Conservation (phyloP, 306 rosid genomes). For the Medicago truncatula region DNA sequence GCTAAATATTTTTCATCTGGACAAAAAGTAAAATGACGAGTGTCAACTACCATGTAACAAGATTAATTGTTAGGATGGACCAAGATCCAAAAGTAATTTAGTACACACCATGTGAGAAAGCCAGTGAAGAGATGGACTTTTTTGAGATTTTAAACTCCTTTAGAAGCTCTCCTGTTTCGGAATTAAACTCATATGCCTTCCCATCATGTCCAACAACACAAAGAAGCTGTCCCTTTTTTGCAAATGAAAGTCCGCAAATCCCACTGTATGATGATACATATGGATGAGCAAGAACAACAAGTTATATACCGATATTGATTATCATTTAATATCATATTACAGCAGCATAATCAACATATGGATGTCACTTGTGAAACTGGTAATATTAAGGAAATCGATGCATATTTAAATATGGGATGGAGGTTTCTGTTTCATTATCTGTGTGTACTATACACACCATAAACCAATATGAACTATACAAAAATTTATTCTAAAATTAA, state of each 20-base stretch:
- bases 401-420: constrained; percentile 4
- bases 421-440: background rate
- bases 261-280: constrained; percentile 48
- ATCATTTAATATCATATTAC: constrained; percentile 6
- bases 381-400: constrained; percentile 8
- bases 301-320: constrained; percentile 1
- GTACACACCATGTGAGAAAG: constrained; percentile 59
- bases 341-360: constrained; percentile 19
- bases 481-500: background rate
- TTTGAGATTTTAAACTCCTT: constrained; percentile 57
- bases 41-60: constrained; percentile 35
- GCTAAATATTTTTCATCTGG: constrained; percentile 60
- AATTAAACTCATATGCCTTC: constrained; percentile 48
- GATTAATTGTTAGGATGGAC: constrained; percentile 18
- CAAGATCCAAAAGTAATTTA: constrained; percentile 35
- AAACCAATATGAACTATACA: constrained; percentile 28
- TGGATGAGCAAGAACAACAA: constrained; percentile 3
- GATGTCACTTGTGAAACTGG: constrained; percentile 10
- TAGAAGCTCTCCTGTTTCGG: constrained; percentile 51
- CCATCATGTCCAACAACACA: constrained; percentile 56
- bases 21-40: constrained; percentile 32
- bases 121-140: constrained; percentile 52
- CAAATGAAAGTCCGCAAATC: constrained; percentile 57
- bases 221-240: constrained; percentile 50
- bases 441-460: background rate